Percentiles rank a stretch among this genome's conserved stretches.
Evolutionary conservation across 129 eudicot species (phyloP).

Genomic region (Oenanthe sinensis): DNA sequence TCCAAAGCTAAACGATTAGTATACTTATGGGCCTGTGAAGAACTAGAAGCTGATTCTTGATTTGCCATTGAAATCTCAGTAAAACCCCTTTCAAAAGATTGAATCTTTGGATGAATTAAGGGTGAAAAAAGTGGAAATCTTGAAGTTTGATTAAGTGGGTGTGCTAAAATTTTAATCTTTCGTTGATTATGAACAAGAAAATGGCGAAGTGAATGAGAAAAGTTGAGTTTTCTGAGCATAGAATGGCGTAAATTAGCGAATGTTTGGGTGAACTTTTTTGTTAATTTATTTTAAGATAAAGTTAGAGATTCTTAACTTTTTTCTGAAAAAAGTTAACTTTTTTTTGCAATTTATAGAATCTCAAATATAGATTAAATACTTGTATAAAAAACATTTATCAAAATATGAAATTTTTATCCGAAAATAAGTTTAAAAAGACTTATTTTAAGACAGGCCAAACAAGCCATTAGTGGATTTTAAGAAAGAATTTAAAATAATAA

Average conservation of each 20-base stretch:
- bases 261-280: no score
- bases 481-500: not conserved
- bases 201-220: constrained; percentile 22
- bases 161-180: not conserved
- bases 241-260: constrained; percentile 11
- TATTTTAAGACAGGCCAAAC: no score
- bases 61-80: constrained; percentile 46
- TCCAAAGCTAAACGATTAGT: constrained; percentile 85
- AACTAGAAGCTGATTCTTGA: constrained; percentile 37
- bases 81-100: constrained; percentile 20
- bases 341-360: no score
- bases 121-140: constrained; percentile 24
- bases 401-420: no score
- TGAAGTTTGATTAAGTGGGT: not conserved
- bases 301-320: no score
- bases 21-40: constrained; percentile 37
- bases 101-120: constrained; percentile 28
- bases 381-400: no score
- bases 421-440: no score
- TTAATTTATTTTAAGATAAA: no score
- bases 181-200: constrained; percentile 7
- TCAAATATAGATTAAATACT: no score
- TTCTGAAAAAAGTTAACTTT: no score
- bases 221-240: constrained; percentile 38
- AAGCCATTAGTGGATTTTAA: no score